Base-by-base conservation (phyloP, 192 early-diverging fungal genomes). In the Coemansia sp. region DNA sequence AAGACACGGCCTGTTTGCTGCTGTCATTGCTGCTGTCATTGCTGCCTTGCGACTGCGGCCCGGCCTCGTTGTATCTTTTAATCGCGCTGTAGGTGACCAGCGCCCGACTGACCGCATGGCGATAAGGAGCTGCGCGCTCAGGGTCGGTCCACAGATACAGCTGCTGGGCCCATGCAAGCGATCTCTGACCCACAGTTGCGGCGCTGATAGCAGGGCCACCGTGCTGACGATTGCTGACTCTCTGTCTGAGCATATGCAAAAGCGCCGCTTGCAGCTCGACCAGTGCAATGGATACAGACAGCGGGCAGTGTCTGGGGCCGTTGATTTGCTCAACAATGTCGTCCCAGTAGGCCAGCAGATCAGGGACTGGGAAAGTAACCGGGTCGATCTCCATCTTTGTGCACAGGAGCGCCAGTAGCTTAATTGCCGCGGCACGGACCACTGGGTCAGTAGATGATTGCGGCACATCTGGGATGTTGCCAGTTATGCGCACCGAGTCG, bases 101-200 rank as follows among this genome's bases (percentile, higher is more conserved):
- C 38, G 82, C 75, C 30, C 83, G 67, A 42, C 67, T 61, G 30
- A 83, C 82, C 11, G 76, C 71, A 4, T 65, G 51, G 31, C 79
- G 50, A 30, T 79, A 77, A 45, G 76, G 73, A 22, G 72, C 61
- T 28, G 80, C 40, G 52, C 77, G 62, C 58, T 79, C 59, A 20
- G 78, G 75, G 49, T 83, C 75, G 14, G 75, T 66, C 77, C 79
- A 86, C 51, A 33, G 32, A 29, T 72, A 76, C 63, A 82, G 63
- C 38, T 58, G 68, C 70, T 82, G 68, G 49, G 75, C 75, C 80
- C 80, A 82, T 4, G 70, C 71, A 59, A 72, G 61, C 22, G 60
- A 17, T 3, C 74, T 71, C 34, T 42, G 54, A 7, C 54, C 50
- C 2, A 73, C 59, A 14, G 18, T 48, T 3, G 12, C 20, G 22